Evolutionary conservation across 78 protist species (phyloP).

Genomic region (Cavenderia fasciculata): DNA sequence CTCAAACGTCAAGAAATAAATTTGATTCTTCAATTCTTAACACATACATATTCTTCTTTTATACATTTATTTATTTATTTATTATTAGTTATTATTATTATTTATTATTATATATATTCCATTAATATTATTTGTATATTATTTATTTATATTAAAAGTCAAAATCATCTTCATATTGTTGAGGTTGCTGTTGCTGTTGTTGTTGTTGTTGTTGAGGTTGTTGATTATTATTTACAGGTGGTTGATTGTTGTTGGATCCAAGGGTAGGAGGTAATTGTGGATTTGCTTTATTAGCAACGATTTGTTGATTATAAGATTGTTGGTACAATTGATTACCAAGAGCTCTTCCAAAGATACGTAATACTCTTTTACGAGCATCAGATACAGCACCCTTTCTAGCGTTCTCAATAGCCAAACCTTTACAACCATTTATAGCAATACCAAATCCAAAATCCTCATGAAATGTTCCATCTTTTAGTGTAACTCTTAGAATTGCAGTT

Average conservation of each 20-base stretch:
- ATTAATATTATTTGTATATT: too few relatives aligned
- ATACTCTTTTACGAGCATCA: constrained; percentile 87
- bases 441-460: constrained; percentile 92
- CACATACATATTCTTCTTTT: too few relatives aligned
- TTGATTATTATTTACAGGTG: background rate
- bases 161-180: too few relatives aligned
- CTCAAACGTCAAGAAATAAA: too few relatives aligned
- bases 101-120: too few relatives aligned
- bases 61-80: too few relatives aligned
- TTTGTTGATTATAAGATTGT: constrained; percentile 10
- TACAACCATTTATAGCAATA: constrained; percentile 6
- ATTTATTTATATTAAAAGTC: too few relatives aligned
- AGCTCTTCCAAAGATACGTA: constrained; percentile 84
- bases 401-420: constrained; percentile 81
- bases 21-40: too few relatives aligned
- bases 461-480: constrained; percentile 82
- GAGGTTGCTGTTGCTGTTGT: constrained; percentile 4
- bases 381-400: constrained; percentile 91
- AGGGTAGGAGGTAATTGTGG: background rate
- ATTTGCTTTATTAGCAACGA: background rate
- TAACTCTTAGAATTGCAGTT: constrained; percentile 71
- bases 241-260: background rate
- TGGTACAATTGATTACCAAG: constrained; percentile 83
- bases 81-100: too few relatives aligned
- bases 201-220: background rate